phyloP scores from a whole-genome alignment of 1,139 yeast genomes.

The Spathaspora sp. region DNA sequence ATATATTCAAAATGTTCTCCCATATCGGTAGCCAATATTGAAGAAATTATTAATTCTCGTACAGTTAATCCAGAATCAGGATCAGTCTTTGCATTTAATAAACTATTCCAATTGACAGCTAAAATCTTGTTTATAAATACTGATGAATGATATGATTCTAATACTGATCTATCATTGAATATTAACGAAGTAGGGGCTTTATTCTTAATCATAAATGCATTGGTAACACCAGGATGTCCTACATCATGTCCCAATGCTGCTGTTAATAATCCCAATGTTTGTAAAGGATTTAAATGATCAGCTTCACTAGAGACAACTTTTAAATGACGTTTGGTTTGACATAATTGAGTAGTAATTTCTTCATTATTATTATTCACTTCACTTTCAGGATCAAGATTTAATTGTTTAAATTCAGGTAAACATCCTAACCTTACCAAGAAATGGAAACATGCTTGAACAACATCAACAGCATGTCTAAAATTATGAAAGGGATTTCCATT shows the following conservation, averaged over 20 bases:
- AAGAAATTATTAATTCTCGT: slow-evolving; percentile 37
- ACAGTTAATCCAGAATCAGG: slow-evolving; percentile 19
- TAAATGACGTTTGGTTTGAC: background rate
- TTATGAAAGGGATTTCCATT: slow-evolving; percentile 90
- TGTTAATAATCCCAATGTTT: slow-evolving; percentile 59
- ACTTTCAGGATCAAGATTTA: slow-evolving; percentile 29
- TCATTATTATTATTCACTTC: slow-evolving; percentile 15
- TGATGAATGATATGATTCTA: slow-evolving; percentile 84
- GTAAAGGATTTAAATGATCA: slow-evolving; percentile 37
- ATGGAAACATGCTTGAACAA: slow-evolving; percentile 82
- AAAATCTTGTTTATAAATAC: slow-evolving; percentile 62
- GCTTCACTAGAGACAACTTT: slow-evolving; percentile 4
- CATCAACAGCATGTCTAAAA: slow-evolving; percentile 94
- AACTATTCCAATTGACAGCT: slow-evolving; percentile 62
- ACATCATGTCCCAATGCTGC: slow-evolving; percentile 95
- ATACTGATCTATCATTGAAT: slow-evolving; percentile 66
- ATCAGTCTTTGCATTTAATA: slow-evolving; percentile 25
- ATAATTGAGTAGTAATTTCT: background rate
- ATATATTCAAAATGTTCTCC: slow-evolving; percentile 82
- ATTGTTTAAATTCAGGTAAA: slow-evolving; percentile 42
- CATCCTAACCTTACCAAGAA: slow-evolving; percentile 52
- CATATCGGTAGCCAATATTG: slow-evolving; percentile 91
- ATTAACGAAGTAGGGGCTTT: slow-evolving; percentile 65
- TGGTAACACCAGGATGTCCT: slow-evolving; percentile 95
- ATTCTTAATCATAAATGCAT: slow-evolving; percentile 62